These are phyloP conservation scores for Phyllosticta citribraziliensis DNA, from an alignment of 2,329 filamentous ascomycete genomes.

Conservation along the genomic window DNA sequence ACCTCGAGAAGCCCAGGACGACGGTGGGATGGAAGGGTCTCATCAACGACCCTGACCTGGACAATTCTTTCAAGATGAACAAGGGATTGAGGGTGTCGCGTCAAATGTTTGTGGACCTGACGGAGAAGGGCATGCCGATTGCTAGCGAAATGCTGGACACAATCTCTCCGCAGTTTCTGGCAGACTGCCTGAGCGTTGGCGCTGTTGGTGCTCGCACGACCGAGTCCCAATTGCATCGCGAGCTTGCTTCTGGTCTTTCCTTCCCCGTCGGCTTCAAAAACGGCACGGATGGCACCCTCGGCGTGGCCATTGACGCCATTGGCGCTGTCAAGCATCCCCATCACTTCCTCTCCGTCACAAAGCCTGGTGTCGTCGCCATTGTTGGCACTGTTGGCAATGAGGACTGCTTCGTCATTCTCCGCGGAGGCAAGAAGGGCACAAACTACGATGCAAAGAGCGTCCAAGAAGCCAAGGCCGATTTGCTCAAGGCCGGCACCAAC, in stretches of 20 bases:
- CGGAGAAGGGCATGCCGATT: constrained; percentile 85
- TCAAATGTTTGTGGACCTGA: constrained; percentile 89
- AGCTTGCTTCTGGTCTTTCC: constrained; percentile 83
- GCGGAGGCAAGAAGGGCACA: constrained; percentile 84
- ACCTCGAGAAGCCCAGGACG: constrained; percentile 96
- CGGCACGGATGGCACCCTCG: constrained; percentile 83
- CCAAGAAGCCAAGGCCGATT: constrained; percentile 67
- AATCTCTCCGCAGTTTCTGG: constrained; percentile 93
- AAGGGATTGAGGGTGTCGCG: constrained; percentile 82
- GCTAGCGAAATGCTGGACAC: constrained; percentile 98
- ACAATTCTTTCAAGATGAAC: constrained; percentile 98
- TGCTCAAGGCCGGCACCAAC: constrained; percentile 63
- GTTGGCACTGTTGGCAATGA: constrained; percentile 91
- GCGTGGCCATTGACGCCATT: constrained; percentile 90
- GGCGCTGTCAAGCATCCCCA: constrained; percentile 85
- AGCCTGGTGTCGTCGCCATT: constrained; percentile 89
- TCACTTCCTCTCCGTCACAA: constrained; percentile 95
- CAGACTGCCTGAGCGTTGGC: constrained; percentile 82
- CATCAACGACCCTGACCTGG: constrained; percentile 97
- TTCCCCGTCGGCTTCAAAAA: constrained; percentile 99
- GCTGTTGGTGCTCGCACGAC: constrained; percentile 95
- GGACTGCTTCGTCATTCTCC: constrained; percentile 92
- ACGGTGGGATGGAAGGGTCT: constrained; percentile 98
- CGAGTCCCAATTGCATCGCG: constrained; percentile 89
- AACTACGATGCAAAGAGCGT: constrained; percentile 89